phyloP scores from a whole-genome alignment of 1,139 yeast genomes.

The Candida tetrigidarum region DNA sequence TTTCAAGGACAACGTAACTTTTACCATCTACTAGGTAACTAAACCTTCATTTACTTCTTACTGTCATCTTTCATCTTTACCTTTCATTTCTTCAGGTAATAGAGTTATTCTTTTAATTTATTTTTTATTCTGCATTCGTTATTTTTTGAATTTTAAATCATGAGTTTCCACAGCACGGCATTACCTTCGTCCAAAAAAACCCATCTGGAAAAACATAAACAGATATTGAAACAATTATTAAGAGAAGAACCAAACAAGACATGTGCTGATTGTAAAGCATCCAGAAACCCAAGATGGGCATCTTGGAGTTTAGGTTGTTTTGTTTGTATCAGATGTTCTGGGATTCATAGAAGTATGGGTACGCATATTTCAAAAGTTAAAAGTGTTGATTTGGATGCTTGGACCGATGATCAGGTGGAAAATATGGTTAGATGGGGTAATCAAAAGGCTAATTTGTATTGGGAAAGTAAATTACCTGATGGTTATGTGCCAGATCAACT shows the following conservation, averaged over 20 bases:
- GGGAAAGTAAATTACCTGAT: constrained; percentile 82
- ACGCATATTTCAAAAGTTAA: constrained; percentile 89
- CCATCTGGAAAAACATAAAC: constrained; percentile 60
- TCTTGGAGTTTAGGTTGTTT: constrained; percentile 95
- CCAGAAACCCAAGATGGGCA: constrained; percentile 97
- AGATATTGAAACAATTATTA: constrained; percentile 71
- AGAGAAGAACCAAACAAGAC: constrained; percentile 74
- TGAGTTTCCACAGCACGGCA: constrained; percentile 21
- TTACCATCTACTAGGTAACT: background rate
- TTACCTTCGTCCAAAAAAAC: constrained; percentile 49
- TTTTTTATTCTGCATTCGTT: background rate
- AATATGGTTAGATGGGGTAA: constrained; percentile 91
- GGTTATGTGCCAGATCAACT: constrained; percentile 80
- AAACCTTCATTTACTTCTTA: background rate
- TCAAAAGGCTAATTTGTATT: constrained; percentile 68
- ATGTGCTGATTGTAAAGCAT: constrained; percentile 91
- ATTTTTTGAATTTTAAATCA: constrained; percentile 7
- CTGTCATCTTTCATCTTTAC: background rate
- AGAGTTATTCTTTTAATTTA: background rate
- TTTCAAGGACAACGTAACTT: background rate
- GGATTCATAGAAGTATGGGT: constrained; percentile 94
- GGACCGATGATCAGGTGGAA: constrained; percentile 93
- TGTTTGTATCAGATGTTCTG: constrained; percentile 90
- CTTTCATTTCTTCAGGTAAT: background rate
- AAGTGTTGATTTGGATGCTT: constrained; percentile 92